phyloP scores from a whole-genome alignment of 495 filamentous ascomycete species.

The Echria macrotheca region DNA sequence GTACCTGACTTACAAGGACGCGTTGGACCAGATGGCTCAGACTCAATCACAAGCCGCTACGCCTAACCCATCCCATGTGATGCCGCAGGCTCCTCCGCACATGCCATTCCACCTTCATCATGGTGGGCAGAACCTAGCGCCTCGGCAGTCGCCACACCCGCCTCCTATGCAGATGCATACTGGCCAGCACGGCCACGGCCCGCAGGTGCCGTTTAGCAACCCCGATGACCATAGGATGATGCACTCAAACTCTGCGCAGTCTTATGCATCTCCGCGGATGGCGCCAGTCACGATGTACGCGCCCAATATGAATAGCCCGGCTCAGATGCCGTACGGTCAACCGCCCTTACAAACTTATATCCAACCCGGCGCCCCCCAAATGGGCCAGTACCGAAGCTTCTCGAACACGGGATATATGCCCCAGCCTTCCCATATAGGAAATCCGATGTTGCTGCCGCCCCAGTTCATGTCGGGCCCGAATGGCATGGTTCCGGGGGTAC shows the following conservation, averaged over 20 bases:
- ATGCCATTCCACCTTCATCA: constrained; percentile 64
- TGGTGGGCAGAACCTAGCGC: constrained; percentile 35
- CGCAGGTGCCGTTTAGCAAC: constrained; percentile 55
- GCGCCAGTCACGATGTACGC: constrained; percentile 64
- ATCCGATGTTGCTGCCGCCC: constrained; percentile 76
- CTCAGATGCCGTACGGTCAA: constrained; percentile 67
- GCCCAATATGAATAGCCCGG: constrained; percentile 61
- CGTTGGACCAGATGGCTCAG: constrained; percentile 65
- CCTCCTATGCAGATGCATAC: constrained; percentile 61
- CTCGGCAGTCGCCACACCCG: constrained; percentile 59
- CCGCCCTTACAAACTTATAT: constrained; percentile 66
- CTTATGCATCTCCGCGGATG: constrained; percentile 72
- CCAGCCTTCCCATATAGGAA: constrained; percentile 58
- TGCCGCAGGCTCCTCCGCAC: constrained; percentile 56
- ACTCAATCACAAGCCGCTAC: too few species aligned
- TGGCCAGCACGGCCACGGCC: constrained; percentile 56
- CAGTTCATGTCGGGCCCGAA: constrained; percentile 50
- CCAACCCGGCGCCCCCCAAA: constrained; percentile 57
- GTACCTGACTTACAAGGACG: constrained; percentile 59
- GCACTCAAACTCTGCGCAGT: constrained; percentile 70
- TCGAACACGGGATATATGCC: constrained; percentile 63
- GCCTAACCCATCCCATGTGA: constrained; percentile 52
- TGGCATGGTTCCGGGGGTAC: constrained; percentile 55
- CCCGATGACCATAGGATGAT: constrained; percentile 84
- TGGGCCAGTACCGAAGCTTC: constrained; percentile 47